These are phyloP conservation scores for Russula ochroleuca DNA, from an alignment of 768 basidiomycete genomes.

Conservation along the genomic window DNA sequence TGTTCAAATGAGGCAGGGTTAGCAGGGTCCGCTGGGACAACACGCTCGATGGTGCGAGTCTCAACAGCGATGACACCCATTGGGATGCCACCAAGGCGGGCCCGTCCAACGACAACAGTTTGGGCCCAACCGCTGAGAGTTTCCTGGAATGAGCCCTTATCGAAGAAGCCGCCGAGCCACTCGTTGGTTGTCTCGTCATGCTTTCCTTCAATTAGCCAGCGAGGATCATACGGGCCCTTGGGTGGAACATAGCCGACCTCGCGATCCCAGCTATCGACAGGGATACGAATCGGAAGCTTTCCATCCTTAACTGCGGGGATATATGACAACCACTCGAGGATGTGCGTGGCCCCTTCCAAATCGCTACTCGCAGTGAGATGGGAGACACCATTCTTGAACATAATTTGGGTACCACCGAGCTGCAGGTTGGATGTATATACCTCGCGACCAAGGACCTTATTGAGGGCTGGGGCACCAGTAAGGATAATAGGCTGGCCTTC, in stretches of 20 bases:
- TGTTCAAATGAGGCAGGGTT: constrained; percentile 96
- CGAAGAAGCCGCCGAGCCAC: constrained; percentile 91
- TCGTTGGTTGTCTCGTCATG: constrained; percentile 70
- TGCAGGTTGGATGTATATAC: constrained; percentile 98
- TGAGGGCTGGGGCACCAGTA: constrained; percentile 93
- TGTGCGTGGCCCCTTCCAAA: constrained; percentile 90
- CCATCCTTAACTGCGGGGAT: constrained; percentile 80
- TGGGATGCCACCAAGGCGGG: constrained; percentile 93
- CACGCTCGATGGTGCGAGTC: constrained; percentile 93
- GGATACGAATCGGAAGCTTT: constrained; percentile 71
- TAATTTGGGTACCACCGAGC: constrained; percentile 99
- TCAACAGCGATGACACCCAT: constrained; percentile 98
- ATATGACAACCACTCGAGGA: constrained; percentile 92
- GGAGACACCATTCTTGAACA: constrained; percentile 99
- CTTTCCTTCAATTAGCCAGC: constrained; percentile 98
- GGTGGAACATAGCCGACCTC: constrained; percentile 86
- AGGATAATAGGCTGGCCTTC: constrained; percentile 99
- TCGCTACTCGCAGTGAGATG: constrained; percentile 95
- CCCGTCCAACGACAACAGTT: constrained; percentile 96
- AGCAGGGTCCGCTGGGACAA: constrained; percentile 96
- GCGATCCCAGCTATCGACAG: constrained; percentile 84
- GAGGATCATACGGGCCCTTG: constrained; percentile 92
- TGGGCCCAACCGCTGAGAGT: constrained; percentile 99
- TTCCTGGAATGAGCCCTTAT: constrained; percentile 97
- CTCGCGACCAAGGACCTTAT: constrained; percentile 98